These are phyloP conservation scores for Geranium brycei DNA, from an alignment of 345 rosid genomes.

Conservation along the genomic window DNA sequence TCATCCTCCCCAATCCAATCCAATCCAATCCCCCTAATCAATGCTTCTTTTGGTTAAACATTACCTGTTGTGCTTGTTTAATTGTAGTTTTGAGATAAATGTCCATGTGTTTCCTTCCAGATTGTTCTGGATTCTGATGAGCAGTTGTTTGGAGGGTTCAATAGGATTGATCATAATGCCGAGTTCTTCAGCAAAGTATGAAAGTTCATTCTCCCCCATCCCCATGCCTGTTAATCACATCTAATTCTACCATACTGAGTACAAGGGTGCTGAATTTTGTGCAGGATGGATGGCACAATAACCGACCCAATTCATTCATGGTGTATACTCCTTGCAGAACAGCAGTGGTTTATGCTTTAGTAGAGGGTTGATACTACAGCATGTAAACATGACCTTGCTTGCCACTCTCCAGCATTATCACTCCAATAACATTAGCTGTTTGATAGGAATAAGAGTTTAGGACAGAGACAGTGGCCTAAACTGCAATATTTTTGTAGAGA, in stretches of 20 bases:
- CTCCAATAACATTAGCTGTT: neutral
- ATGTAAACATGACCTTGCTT: no score
- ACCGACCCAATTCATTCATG: slow-evolving; percentile 60
- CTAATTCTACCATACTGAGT: neutral
- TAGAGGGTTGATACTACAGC: slow-evolving; percentile 18
- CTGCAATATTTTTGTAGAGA: no score
- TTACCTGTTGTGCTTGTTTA: no score
- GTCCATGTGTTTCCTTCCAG: slow-evolving; percentile 16
- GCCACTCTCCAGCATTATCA: neutral
- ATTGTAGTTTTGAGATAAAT: no score
- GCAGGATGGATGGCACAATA: slow-evolving; percentile 64
- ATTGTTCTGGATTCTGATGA: slow-evolving; percentile 76
- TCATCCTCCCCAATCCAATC: no score
- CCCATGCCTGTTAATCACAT: neutral
- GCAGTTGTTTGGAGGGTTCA: slow-evolving; percentile 64
- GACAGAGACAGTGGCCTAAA: neutral
- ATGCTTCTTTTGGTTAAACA: no score
- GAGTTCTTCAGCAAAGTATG: slow-evolving; percentile 74
- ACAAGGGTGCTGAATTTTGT: slow-evolving; percentile 1
- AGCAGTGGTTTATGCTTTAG: slow-evolving; percentile 70
- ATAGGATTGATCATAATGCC: slow-evolving; percentile 41
- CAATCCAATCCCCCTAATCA: no score
- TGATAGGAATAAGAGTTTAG: neutral
- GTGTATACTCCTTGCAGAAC: slow-evolving; percentile 82
- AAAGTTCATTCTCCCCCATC: neutral